Percentiles rank a stretch among this genome's conserved stretches.
These are phyloP conservation scores for Biancaea sappan DNA, from an alignment of 306 rosid genomes.

Conservation along the genomic window DNA sequence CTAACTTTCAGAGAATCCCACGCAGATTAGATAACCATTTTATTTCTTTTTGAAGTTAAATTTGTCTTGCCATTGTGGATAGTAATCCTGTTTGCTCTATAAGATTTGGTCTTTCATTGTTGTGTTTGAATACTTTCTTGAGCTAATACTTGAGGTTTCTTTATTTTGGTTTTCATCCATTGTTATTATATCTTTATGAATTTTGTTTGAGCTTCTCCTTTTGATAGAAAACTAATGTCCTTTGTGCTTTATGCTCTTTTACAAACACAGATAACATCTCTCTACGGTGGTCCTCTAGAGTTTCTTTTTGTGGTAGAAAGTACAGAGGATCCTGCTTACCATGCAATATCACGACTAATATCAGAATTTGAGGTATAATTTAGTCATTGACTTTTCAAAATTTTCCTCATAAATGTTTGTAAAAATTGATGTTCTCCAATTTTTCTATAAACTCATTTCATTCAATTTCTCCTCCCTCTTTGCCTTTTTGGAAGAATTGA, in stretches of 20 bases:
- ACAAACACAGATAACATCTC: constrained; percentile 80
- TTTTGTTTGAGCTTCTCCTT: constrained; percentile 10
- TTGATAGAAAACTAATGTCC: not conserved
- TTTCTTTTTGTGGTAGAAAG: constrained; percentile 89
- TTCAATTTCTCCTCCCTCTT: not conserved
- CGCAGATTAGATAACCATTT: not conserved
- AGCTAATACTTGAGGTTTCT: not conserved
- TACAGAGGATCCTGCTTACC: constrained; percentile 86
- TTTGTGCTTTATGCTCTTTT: constrained; percentile 32
- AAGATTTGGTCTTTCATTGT: not conserved
- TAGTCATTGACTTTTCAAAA: not conserved
- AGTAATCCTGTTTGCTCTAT: not conserved
- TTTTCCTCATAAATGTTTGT: not conserved
- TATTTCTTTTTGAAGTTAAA: not conserved
- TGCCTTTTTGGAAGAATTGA: constrained; percentile 8
- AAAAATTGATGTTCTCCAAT: not conserved
- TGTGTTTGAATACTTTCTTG: constrained; percentile 9
- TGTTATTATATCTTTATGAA: constrained; percentile 3
- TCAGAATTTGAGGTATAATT: constrained; percentile 69
- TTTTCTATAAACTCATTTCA: not conserved
- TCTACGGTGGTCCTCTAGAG: constrained; percentile 97
- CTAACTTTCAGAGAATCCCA: not conserved
- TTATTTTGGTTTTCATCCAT: not conserved
- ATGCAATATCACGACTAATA: constrained; percentile 55
- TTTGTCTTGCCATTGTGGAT: not conserved